Base-by-base conservation (phyloP, 208 protist species). In the Acanthamoeba culbertsoni region DNA sequence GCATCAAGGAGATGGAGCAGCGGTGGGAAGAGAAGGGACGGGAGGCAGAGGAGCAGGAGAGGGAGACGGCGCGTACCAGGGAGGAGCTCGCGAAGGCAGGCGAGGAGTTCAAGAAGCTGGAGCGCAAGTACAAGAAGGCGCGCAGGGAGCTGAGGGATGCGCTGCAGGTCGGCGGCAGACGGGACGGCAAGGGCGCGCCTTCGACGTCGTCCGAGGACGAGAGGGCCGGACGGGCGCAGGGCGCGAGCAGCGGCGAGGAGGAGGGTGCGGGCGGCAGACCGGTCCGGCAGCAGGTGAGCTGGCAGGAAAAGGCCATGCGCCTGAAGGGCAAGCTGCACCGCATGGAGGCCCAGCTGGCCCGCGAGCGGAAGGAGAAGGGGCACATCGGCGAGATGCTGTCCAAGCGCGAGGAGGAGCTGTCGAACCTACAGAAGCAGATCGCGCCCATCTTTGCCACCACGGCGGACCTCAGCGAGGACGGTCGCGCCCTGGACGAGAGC, bases 291-390 rank as follows among this genome's bases (percentile, higher is more conserved):
- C 40, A 33, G 68, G 46, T 31, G 20, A 62, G 79, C 46, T 89
- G 79, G 79, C 79, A 89, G 45, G 79, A 89, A 35, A 89, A 89
- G 53, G 79, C 79, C 46, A 63, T 63, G 51, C 79, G 79, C 46
- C 79, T 65, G 16, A 57, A 89, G 79, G 53, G 79, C 45, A 89
- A 89, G 48, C 79, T 89, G 14, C 8, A 89, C 45, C 45, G 53
- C 0, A 89, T 89, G 33, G 53, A 89, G 79, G 79, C 46, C 31
- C 79, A 89, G 79, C 79, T 89, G 79, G 79, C 45, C 26, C 45
- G 53, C 31, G 79, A 53, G 48, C 45, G 53, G 23, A 62, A 63
- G 79, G 79, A 89, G 35, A 57, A 62, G 79, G 79, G 62, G 28
- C 51, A 89, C 45, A 57, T 89, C 31, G 35, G 35, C 51, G 53